These are phyloP conservation scores for Ustulina deusta DNA, from an alignment of 2,329 filamentous ascomycete genomes.

Conservation along the genomic window DNA sequence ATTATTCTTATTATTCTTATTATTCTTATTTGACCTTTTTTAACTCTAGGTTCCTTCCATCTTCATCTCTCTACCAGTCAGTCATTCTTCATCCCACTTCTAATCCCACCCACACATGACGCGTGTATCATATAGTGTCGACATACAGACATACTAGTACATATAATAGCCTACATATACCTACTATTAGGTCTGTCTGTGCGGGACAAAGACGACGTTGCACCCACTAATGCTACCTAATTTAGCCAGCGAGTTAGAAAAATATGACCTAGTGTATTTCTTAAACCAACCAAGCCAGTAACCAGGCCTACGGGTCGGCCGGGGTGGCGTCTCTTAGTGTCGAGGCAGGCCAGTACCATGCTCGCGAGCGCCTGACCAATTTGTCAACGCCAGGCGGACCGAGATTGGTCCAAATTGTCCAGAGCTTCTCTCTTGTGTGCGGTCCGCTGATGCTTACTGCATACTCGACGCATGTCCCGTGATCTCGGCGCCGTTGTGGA, in stretches of 20 bases:
- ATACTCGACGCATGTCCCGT: constrained; percentile 37
- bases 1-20: neutral
- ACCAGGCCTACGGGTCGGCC: constrained; percentile 35
- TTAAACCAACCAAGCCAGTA: constrained; percentile 16
- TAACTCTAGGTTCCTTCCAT: neutral
- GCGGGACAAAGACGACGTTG: constrained; percentile 10
- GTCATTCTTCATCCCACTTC: constrained; percentile 6
- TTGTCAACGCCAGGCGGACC: constrained; percentile 23
- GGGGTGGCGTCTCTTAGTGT: constrained; percentile 25
- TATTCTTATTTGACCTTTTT: neutral
- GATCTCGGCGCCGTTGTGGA: constrained; percentile 36
- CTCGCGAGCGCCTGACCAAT: constrained; percentile 36
- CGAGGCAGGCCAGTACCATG: constrained; percentile 24
- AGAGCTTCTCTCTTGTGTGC: constrained; percentile 12
- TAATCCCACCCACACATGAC: neutral
- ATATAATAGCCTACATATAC: constrained; percentile 4
- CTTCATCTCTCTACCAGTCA: neutral
- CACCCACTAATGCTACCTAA: constrained; percentile 11
- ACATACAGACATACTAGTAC: neutral
- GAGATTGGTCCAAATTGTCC: constrained; percentile 29
- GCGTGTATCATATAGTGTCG: constrained; percentile 3
- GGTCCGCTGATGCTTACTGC: constrained; percentile 37
- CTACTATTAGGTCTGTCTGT: neutral
- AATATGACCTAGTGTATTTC: neutral
- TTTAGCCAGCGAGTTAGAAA: constrained; percentile 22